Base-by-base conservation (phyloP, 2,329 filamentous ascomycete species). In the Fusarium robinianum region DNA sequence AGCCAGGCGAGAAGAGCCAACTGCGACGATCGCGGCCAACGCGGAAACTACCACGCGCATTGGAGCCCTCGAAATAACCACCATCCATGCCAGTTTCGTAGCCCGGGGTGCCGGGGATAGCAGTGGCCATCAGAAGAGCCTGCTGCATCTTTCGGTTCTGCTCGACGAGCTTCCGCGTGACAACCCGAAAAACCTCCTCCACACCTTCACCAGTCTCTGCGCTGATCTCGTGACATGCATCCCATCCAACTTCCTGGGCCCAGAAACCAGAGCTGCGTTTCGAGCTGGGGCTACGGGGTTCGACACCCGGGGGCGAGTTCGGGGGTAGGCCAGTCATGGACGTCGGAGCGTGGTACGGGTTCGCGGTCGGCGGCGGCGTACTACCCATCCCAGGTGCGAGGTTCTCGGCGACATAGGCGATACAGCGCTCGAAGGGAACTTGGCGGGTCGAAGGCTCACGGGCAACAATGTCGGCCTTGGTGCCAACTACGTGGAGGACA, bases 181-280 rank as follows among this genome's bases (percentile, higher is more conserved):
- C 79, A 27, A 83, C 80, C 14, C 92, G 80, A 61, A 97, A 97
- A 0, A 99, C 90, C 69, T 97, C 94, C 60, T 97, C 94, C 12
- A 99, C 91, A 12, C 92, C 92, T 73, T 96, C 91, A 43, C 91
- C 91, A 62, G 86, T 90, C 74, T 95, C 92, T 33, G 92, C 91
- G 58, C 85, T 91, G 63, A 99, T 92, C 72, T 99, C 94, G 68
- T 97, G 94, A 67, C 92, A 97, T 52, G 90, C 95, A 63, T 96
- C 91, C 91, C 92, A 97, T 38, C 91, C 90, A 5, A 90, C 84
- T 64, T 96, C 91, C 66, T 94, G 88, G 15, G 86, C 90, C 91
- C 91, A 96, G 70, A 90, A 89, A 2, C 87, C 86, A 24, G 81
- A 87, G 61, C 81, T 87, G 27, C 83, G 75, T 66, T 85, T 85